phyloP scores from a whole-genome alignment of 495 filamentous ascomycete genomes.

The Thermothielavioides terrestris region DNA sequence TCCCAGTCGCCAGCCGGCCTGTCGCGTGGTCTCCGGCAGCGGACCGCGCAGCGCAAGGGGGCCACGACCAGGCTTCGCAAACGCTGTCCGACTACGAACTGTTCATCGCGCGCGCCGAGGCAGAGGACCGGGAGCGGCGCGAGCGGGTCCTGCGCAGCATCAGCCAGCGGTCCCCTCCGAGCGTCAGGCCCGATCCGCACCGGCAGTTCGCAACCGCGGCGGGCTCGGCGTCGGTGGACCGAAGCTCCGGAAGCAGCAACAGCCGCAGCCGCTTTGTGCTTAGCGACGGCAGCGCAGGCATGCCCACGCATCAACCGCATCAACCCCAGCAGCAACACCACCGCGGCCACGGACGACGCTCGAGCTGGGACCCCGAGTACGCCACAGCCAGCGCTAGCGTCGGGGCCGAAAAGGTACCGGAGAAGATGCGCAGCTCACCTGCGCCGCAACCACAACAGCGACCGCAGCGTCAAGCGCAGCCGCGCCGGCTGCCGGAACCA shows the following conservation, averaged over 20 bases:
- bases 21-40: not conserved
- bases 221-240: not conserved
- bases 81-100: conserved; percentile 18
- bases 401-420: not conserved
- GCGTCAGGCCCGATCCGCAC: conserved; percentile 17
- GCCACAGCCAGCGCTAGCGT: not conserved
- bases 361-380: conserved; percentile 14
- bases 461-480: not conserved
- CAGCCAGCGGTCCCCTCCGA: conserved; percentile 5
- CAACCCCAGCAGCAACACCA: not conserved
- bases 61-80: not conserved
- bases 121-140: conserved; percentile 16
- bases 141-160: conserved; percentile 8
- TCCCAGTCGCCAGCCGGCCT: not conserved
- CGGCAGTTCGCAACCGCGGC: conserved; percentile 11
- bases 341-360: conserved; percentile 3
- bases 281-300: not conserved
- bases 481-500: not conserved
- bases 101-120: conserved; percentile 24
- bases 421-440: not conserved
- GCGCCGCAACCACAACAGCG: not conserved
- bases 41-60: not conserved
- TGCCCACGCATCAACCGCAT: not conserved
- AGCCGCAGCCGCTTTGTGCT: conserved; percentile 1
- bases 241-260: not conserved